Base-by-base conservation (phyloP, 2,329 filamentous ascomycete species). In the Allantophomopsis cytisporea region DNA sequence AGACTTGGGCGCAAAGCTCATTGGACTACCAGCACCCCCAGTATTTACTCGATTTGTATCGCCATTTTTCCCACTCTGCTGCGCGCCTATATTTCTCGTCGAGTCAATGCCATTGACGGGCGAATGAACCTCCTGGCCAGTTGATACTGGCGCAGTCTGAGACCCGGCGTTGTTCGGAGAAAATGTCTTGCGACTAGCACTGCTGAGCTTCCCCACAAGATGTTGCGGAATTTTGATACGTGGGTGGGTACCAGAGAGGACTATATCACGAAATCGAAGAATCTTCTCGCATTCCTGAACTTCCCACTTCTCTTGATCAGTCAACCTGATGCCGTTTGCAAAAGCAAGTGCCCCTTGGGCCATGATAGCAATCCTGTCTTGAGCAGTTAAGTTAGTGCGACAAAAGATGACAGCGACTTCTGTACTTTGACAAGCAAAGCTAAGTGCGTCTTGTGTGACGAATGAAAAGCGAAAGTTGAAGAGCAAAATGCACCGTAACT, bases 211-310 rank as follows among this genome's bases (percentile, higher is more conserved):
- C 18, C 45, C 49, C 44, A 50, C 51, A 44, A 64, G 50, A 54
- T 65, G 62, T 41, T 61, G 50, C 42, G 69, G 66, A 28, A 68
- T 56, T 55, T 75, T 78, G 60, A 80, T 69, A 50, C 63, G 69
- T 37, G 74, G 69, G 54, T 88, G 81, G 50, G 71, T 76, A 54
- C 88, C 87, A 58, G 83, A 75, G 55, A 91, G 68, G 50, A 96
- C 73, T 50, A 78, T 70, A 65, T 94, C 83, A 60, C 79, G 80
- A 60, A 96, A 78, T 50, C 69, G 74, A 54, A 94, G 59, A 53
- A 96, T 83, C 62, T 80, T 85, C 55, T 81, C 73, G 65, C 86
- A 91, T 60, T 88, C 76, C 51, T 67, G 60, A 37, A 80, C 61
- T 54, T 80, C 74, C 52, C 69, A 64, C 42, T 67, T 56, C 48